These are phyloP conservation scores for Penicillium parvum DNA, from an alignment of 495 filamentous ascomycete genomes.

Conservation along the genomic window DNA sequence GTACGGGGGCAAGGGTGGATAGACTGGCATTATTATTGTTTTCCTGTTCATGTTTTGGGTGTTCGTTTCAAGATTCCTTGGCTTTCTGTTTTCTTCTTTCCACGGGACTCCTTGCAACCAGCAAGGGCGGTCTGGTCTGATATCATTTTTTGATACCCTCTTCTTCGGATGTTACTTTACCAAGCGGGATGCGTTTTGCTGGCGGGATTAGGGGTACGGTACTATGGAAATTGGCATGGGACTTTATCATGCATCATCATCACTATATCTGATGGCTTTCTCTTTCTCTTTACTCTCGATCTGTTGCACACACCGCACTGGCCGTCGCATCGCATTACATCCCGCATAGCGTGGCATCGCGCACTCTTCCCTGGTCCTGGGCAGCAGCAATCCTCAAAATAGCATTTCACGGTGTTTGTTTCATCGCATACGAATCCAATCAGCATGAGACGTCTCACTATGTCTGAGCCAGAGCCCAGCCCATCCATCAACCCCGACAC, in stretches of 20 bases:
- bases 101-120: slow-evolving; percentile 7
- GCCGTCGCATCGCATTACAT: slow-evolving; percentile 5
- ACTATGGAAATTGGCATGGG: slow-evolving; percentile 14
- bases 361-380: too few species aligned
- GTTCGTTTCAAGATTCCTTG: slow-evolving; percentile 23
- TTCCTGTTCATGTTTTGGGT: slow-evolving; percentile 11
- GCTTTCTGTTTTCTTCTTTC: slow-evolving; percentile 8
- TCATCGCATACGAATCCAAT: too few species aligned
- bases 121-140: slow-evolving; percentile 14
- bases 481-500: too few species aligned
- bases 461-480: too few species aligned
- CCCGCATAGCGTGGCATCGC: slow-evolving; percentile 1
- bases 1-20: slow-evolving; percentile 20
- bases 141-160: slow-evolving; percentile 31
- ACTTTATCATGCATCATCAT: too few species aligned
- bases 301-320: not conserved
- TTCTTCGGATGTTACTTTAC: slow-evolving; percentile 17
- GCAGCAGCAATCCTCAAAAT: too few species aligned
- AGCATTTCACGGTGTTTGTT: slow-evolving; percentile 13
- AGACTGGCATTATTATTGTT: slow-evolving; percentile 22
- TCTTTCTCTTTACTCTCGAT: not conserved
- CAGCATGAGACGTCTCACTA: too few species aligned
- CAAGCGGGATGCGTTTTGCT: slow-evolving; percentile 1
- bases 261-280: too few species aligned
- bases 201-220: slow-evolving; percentile 8